A percentile compares a stretch with the other conserved stretches of the same genome.
phyloP scores from a whole-genome alignment of 495 filamentous ascomycete genomes.

The Podospora sp. region DNA sequence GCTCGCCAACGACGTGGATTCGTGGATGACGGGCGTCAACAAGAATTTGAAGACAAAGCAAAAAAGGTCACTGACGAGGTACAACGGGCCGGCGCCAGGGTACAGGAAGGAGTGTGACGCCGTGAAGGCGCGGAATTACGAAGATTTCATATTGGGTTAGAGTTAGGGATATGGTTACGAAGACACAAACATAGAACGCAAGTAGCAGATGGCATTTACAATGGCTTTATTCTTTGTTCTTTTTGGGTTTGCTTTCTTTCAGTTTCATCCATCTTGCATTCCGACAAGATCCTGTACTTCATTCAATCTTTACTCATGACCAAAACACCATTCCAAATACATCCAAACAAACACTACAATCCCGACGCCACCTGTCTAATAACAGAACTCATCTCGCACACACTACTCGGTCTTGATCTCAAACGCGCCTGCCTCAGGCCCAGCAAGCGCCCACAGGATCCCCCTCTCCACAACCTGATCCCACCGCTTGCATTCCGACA shows the following conservation, averaged over 20 bases:
- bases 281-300: too few species aligned
- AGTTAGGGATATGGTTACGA: too few species aligned
- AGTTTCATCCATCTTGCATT: too few species aligned
- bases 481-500: conserved; percentile 44
- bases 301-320: too few species aligned
- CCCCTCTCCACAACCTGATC: conserved; percentile 47
- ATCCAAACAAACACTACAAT: too few species aligned
- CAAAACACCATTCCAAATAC: too few species aligned
- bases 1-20: conserved; percentile 42
- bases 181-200: background rate
- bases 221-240: too few species aligned
- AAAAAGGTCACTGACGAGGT: conserved; percentile 40
- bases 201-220: too few species aligned
- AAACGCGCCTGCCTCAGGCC: conserved; percentile 36
- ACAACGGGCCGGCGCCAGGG: conserved; percentile 31
- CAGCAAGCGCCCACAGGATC: conserved; percentile 45
- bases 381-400: too few species aligned
- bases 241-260: too few species aligned
- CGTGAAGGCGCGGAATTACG: conserved; percentile 27
- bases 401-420: conserved; percentile 34
- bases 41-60: conserved; percentile 42
- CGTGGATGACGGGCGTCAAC: conserved; percentile 48
- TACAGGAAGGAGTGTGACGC: conserved; percentile 27
- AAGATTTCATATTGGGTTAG: conserved; percentile 24
- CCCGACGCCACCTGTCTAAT: too few species aligned